Conservation (phyloP, 2,329 filamentous ascomycete genomes). For the Pseudogymnoascus sp. region DNA sequence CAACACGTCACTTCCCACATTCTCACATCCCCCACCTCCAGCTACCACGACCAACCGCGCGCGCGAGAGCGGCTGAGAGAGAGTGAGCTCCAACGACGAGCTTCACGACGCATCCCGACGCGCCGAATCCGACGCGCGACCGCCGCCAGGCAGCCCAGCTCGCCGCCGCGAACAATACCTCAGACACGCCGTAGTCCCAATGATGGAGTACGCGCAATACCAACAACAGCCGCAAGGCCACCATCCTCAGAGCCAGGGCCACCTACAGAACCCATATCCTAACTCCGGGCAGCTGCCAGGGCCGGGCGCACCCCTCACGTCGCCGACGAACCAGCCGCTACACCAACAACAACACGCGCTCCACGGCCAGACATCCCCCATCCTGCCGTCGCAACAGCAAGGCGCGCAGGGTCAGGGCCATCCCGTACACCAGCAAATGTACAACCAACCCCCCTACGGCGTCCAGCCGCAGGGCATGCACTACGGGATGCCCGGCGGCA, state of each 20-base stretch:
- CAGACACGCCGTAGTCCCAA: conserved; percentile 29
- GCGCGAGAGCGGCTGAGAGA: not conserved
- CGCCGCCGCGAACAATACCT: conserved; percentile 24
- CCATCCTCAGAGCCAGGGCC: conserved; percentile 50
- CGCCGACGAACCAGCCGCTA: conserved; percentile 61
- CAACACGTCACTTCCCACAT: not conserved
- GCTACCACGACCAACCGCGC: not conserved
- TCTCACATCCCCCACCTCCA: not conserved
- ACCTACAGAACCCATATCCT: conserved; percentile 53
- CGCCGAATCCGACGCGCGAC: not conserved
- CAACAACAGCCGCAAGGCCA: conserved; percentile 55
- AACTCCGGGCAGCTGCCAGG: conserved; percentile 46
- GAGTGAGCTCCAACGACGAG: not conserved
- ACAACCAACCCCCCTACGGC: conserved; percentile 69
- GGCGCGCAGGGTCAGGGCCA: conserved; percentile 52
- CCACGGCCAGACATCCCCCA: conserved; percentile 65
- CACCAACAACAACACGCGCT: conserved; percentile 47
- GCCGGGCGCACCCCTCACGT: conserved; percentile 50
- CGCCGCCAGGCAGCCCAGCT: conserved; percentile 10
- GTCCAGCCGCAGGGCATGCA: conserved; percentile 68
- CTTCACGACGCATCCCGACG: not conserved
- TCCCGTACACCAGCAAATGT: conserved; percentile 55
- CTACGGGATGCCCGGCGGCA: conserved; percentile 66
- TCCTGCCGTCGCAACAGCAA: conserved; percentile 70
- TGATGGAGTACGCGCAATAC: conserved; percentile 71